These are phyloP conservation scores for Naganishia kalamii DNA, from an alignment of 768 basidiomycete genomes.

Conservation along the genomic window DNA sequence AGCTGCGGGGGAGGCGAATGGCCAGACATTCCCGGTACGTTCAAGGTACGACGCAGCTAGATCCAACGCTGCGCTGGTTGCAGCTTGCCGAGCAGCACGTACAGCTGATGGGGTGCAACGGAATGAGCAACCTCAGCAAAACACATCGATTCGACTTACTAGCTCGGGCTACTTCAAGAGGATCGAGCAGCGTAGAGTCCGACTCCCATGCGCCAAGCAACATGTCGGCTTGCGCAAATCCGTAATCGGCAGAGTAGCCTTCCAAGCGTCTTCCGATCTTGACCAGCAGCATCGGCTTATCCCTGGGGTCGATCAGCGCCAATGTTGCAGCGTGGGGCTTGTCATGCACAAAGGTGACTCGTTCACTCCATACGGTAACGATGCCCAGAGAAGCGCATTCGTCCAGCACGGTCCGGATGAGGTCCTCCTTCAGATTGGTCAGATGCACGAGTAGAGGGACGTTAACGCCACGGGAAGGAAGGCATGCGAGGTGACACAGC, in stretches of 20 bases:
- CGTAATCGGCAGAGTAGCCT: background rate
- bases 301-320: background rate
- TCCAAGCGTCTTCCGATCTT: background rate
- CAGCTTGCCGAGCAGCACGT: conserved; percentile 4
- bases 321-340: conserved; percentile 21
- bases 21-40: background rate
- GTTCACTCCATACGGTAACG: background rate
- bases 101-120: background rate
- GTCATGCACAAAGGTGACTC: conserved; percentile 32
- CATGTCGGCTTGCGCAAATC: conserved; percentile 4
- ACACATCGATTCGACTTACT: background rate
- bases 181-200: background rate
- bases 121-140: no score
- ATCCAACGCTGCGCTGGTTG: conserved; percentile 9
- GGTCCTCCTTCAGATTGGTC: background rate
- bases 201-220: background rate
- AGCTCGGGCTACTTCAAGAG: background rate
- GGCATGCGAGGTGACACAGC: conserved; percentile 25
- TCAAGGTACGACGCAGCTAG: conserved; percentile 7
- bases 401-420: background rate
- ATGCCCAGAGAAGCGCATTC: background rate
- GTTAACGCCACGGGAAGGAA: conserved; percentile 30
- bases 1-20: background rate
- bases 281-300: background rate
- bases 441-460: conserved; percentile 3